Base-by-base conservation (phyloP, 805 yeast species). In the Dipodascopsis uninucleata region DNA sequence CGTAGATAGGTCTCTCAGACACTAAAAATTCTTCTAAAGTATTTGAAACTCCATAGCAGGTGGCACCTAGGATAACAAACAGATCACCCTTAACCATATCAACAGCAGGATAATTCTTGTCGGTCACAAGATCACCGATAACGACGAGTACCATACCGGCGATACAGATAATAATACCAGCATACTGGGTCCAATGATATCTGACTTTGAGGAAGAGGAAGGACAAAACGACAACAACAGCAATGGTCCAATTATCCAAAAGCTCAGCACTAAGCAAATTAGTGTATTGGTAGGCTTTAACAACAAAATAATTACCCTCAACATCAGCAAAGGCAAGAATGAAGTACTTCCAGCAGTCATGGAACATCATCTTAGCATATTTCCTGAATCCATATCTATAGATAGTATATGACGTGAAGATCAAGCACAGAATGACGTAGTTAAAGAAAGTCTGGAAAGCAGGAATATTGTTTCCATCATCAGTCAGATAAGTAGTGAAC, bases 241-340 rank as follows among this genome's bases (percentile, higher is more conserved):
- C 72, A 48, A 71, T 70, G 16, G 74, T 70, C 58, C 71, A 70
- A 46, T 68, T 69, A 53, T 71, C 74, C 14, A 70, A 64, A 46
- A 70, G 50, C 18, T 71, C 67, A 4, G 74, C 75, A 41, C 70
- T 63, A 31, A 70, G 57, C 51, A 70, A 53, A 48, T 69, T 70
- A 17, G 74, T 71, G 57, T 71, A 70, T 43, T 61, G 61, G 50
- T 70, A 70, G 14, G 75, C 74, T 46, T 63, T 63, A 37, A 69
- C 72, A 12, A 70, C 68, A 43, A 71, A 70, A 55, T 70, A 70
- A 61, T 70, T 70, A 32, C 74, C 74, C 52, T 71, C 63, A 21
- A 70, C 74, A 42, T 70, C 74, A 18, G 70, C 70, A 56, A 70
- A 71, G 2, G 74, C 68, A 32, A 70, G 49, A 16, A 69, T 33